These are phyloP conservation scores for Globisporangium camurandrum DNA, from an alignment of 352 stramenopile species.

Conservation along the genomic window DNA sequence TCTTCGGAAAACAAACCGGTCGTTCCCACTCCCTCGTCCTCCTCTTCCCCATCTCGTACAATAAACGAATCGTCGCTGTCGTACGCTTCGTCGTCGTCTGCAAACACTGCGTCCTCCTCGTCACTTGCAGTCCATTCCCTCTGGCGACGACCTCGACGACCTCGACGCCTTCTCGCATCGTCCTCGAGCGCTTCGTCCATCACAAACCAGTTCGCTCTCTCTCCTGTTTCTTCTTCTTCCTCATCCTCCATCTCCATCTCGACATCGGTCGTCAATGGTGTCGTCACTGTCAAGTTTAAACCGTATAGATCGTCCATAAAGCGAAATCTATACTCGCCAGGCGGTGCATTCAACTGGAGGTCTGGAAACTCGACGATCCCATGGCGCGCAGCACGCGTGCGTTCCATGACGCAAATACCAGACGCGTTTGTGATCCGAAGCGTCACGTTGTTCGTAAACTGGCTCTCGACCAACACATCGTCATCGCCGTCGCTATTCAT, in stretches of 20 bases:
- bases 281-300: conserved; percentile 45
- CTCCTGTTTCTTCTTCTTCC: too few species aligned
- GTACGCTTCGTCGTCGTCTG: conserved; percentile 21
- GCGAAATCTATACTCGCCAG: conserved; percentile 58
- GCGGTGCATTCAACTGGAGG: conserved; percentile 55
- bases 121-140: conserved; percentile 32
- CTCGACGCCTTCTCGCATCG: conserved; percentile 9
- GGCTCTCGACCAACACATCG: conserved; percentile 42
- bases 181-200: conserved; percentile 19
- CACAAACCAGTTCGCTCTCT: too few species aligned
- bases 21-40: conserved; percentile 16
- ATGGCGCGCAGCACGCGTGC: conserved; percentile 32
- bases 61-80: conserved; percentile 73
- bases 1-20: conserved; percentile 23
- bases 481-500: conserved; percentile 63
- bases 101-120: conserved; percentile 16
- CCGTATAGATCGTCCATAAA: conserved; percentile 61
- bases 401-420: conserved; percentile 22
- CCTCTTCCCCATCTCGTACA: conserved; percentile 36
- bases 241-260: too few species aligned
- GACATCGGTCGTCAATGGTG: too few species aligned
- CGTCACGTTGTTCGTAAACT: conserved; percentile 62
- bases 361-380: conserved; percentile 51
- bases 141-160: conserved; percentile 13
- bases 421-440: conserved; percentile 37